Percentiles rank a stretch among this genome's conserved stretches.
These are phyloP conservation scores for Myotisia sp. DNA, from an alignment of 2,329 filamentous ascomycete species.

Conservation along the genomic window DNA sequence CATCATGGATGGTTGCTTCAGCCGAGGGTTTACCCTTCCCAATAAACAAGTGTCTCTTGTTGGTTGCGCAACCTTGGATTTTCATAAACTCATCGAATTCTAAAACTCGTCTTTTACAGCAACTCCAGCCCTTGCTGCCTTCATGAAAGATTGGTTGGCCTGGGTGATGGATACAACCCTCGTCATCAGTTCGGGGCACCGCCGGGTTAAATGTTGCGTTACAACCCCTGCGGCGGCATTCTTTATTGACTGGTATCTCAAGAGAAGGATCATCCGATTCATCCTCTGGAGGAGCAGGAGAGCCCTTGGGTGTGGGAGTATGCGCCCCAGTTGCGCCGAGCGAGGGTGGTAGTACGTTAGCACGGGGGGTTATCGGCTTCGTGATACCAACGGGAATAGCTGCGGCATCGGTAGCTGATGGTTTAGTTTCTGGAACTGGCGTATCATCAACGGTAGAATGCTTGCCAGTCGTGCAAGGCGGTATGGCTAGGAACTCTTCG, in stretches of 20 bases:
- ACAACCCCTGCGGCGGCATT: slow-evolving; percentile 68
- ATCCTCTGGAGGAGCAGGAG: slow-evolving; percentile 53
- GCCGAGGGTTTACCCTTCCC: slow-evolving; percentile 51
- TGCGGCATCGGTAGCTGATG: slow-evolving; percentile 9
- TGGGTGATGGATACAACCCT: slow-evolving; percentile 78
- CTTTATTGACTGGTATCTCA: slow-evolving; percentile 57
- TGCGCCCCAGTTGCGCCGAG: slow-evolving; percentile 20
- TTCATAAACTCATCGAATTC: slow-evolving; percentile 98
- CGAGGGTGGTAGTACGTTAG: slow-evolving; percentile 18
- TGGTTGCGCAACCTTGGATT: slow-evolving; percentile 78
- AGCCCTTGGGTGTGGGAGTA: slow-evolving; percentile 22
- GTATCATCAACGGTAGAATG: slow-evolving; percentile 78
- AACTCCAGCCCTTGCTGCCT: slow-evolving; percentile 93
- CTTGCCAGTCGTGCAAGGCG: slow-evolving; percentile 82
- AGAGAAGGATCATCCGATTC: slow-evolving; percentile 73
- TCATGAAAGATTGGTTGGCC: slow-evolving; percentile 91
- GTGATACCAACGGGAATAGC: slow-evolving; percentile 12
- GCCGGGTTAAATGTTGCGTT: slow-evolving; percentile 48
- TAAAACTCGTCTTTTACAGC: slow-evolving; percentile 86
- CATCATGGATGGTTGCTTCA: slow-evolving; percentile 64
- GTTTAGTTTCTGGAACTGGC: slow-evolving; percentile 36
- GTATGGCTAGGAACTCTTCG: slow-evolving; percentile 89
- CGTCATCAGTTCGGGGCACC: slow-evolving; percentile 46
- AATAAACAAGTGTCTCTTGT: slow-evolving; percentile 69
- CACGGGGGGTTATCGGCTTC: slow-evolving; percentile 15